phyloP scores from a whole-genome alignment of 371 early-diverging fungal species.

The Mucor plumbeus region DNA sequence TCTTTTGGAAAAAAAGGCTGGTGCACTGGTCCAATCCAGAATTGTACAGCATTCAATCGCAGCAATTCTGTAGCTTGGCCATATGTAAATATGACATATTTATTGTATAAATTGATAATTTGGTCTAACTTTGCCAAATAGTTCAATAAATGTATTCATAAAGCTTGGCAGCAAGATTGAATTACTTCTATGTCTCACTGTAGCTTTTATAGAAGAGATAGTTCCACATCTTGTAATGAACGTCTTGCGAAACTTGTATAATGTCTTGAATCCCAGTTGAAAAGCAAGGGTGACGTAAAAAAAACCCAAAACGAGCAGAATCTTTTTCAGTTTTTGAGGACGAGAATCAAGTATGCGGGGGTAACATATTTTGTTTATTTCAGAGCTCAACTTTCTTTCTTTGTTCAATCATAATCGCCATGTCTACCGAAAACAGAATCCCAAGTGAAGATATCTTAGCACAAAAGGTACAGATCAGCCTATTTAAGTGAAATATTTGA shows the following conservation, averaged over 20 bases:
- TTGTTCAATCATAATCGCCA: constrained; percentile 15
- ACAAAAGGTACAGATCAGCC: constrained; percentile 45
- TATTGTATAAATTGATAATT: too few relatives aligned
- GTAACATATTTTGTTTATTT: constrained; percentile 4
- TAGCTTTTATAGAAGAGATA: too few relatives aligned
- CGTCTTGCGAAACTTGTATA: neutral
- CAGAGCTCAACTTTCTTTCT: neutral
- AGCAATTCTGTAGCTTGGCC: too few relatives aligned
- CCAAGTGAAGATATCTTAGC: constrained; percentile 62
- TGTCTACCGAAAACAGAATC: constrained; percentile 54
- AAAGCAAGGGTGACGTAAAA: neutral
- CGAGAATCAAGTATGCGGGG: constrained; percentile 4
- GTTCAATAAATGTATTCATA: too few relatives aligned
- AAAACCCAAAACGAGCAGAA: neutral
- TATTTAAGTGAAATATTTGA: neutral
- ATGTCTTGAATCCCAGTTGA: constrained; percentile 4
- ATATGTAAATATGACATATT: too few relatives aligned
- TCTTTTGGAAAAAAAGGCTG: too few relatives aligned
- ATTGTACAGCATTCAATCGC: too few relatives aligned
- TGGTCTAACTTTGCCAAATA: too few relatives aligned
- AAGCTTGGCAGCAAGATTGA: too few relatives aligned
- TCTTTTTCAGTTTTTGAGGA: neutral
- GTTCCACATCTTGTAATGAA: neutral
- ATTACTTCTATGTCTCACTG: too few relatives aligned
- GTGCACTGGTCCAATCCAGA: too few relatives aligned